Evolutionary conservation across 768 basidiomycete genomes (phyloP), one percentile per base, ranked within the genome.

Genomic region (Xerocomus spinulosus): DNA sequence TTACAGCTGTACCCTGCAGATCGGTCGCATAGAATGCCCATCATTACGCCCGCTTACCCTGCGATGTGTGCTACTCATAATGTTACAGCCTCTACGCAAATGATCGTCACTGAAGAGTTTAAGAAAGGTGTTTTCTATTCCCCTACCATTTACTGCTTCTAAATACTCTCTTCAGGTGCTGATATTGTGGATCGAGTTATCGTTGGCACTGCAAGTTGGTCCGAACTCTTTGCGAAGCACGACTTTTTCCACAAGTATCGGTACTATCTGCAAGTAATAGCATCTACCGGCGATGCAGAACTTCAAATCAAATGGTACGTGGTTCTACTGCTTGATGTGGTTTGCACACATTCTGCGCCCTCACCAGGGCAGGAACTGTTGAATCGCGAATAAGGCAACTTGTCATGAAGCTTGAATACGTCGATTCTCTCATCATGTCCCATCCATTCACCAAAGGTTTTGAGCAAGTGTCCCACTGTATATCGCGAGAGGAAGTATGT

Each of bases 31-130:
- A 80, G 92, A 55, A 98, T 98, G 96, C 96, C 96, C 12, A 97
- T 99, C 61, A 98, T 99, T 58, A 99, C 96, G 2, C 96, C 96
- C 3, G 94, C 96, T 10, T 99, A 97, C 69, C 96, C 96, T 38
- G 85, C 95, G 6, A 99, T 99, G 95, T 98, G 95, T 67, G 82
- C 95, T 21, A 99, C 96, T 15, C 96, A 99, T 71, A 99, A 98
- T 59, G 94, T 98, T 51, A 93, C 92, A 43, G 80, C 82, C 35
- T 96, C 93, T 9, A 98, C 95, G 5, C 92, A 96, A 69, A 84
- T 87, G 77, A 89, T 99, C 46, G 92, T 96, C 76, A 94, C 88
- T 0, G 85, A 91, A 56, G 96, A 99, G 61, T 93, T 97, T 67
- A 88, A 92, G 72, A 83, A 87, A 76, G 93, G 93, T 87, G 46